Evolutionary conservation across 1,284 basidiomycete species (phyloP).

Genomic region (Waitea zeae): DNA sequence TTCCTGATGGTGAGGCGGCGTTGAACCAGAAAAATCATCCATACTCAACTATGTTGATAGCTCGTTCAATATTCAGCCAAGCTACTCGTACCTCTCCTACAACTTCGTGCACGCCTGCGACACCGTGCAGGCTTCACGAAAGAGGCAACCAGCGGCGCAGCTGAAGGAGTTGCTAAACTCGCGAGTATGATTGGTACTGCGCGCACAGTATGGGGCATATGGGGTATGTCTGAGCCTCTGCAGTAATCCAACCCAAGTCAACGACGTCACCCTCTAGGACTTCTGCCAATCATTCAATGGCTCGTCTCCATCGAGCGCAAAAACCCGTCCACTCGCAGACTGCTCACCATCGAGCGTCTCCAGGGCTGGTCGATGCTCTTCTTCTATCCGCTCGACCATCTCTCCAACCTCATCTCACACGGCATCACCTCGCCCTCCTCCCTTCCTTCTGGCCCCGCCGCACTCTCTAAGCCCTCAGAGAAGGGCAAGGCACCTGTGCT

Average conservation of each 20-base stretch:
- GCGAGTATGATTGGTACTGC: conserved; percentile 43
- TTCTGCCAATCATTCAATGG: conserved; percentile 67
- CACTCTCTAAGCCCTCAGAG: conserved; percentile 13
- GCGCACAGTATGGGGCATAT: conserved; percentile 55
- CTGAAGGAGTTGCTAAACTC: conserved; percentile 36
- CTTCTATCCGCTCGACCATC: conserved; percentile 70
- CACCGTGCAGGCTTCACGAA: conserved; percentile 38
- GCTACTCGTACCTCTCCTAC: conserved; percentile 43
- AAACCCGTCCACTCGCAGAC: conserved; percentile 45
- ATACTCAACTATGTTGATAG: background rate
- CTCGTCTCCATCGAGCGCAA: conserved; percentile 51
- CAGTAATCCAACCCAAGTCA: background rate
- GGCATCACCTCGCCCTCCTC: conserved; percentile 41
- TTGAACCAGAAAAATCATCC: background rate
- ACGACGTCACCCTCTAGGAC: conserved; percentile 22
- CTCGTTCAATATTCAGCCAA: conserved; percentile 34
- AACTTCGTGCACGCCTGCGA: conserved; percentile 48
- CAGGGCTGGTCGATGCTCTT: conserved; percentile 75
- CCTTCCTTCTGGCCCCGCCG: conserved; percentile 21
- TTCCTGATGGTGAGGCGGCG: conserved; percentile 44
- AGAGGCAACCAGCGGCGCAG: conserved; percentile 29
- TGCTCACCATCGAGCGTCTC: conserved; percentile 61
- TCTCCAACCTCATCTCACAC: conserved; percentile 52
- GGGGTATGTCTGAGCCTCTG: conserved; percentile 35
- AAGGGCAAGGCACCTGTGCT: conserved; percentile 18